Percentiles rank a stretch among this genome's conserved stretches.
Conservation (phyloP, 306 rosid species). For the Fragaria nilgerrensis region DNA sequence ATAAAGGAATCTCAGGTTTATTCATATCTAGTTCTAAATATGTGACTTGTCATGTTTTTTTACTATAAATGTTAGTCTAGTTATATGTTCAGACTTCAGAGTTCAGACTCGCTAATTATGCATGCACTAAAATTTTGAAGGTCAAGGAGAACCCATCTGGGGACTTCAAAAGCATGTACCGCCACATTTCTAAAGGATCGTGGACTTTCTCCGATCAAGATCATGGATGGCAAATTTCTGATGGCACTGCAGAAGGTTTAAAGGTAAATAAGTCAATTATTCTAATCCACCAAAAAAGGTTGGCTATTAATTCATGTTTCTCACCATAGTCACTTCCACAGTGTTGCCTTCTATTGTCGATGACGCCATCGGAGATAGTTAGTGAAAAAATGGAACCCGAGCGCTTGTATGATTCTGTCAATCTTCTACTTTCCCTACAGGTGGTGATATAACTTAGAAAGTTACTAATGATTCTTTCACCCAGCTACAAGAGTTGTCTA, state of each 20-base stretch:
- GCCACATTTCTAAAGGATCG: slow-evolving; percentile 70
- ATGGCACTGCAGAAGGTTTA: slow-evolving; percentile 69
- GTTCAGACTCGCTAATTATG: background rate
- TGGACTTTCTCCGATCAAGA: slow-evolving; percentile 82
- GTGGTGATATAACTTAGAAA: slow-evolving; percentile 4
- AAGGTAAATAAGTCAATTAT: slow-evolving; percentile 37
- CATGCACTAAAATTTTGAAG: slow-evolving; percentile 11
- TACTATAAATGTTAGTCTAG: background rate
- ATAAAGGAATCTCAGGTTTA: slow-evolving; percentile 63
- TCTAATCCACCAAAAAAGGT: background rate
- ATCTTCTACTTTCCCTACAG: slow-evolving; percentile 59
- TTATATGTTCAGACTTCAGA: background rate
- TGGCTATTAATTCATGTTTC: too few relatives aligned
- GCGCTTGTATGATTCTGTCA: slow-evolving; percentile 50
- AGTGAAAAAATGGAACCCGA: slow-evolving; percentile 60
- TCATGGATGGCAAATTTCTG: slow-evolving; percentile 80
- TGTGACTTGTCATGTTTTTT: background rate
- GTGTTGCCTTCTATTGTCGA: slow-evolving; percentile 64
- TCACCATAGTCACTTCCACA: slow-evolving; percentile 1
- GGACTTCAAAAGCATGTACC: slow-evolving; percentile 54
- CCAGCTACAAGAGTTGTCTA: background rate
- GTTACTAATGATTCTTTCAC: background rate
- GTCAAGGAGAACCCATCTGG: slow-evolving; percentile 60
- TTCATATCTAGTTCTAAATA: background rate
- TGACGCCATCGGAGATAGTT: slow-evolving; percentile 51